Percentiles rank a stretch among this genome's conserved stretches.
Conservation (phyloP, 139 green algal genomes). For the Volvox reticuliferus region DNA sequence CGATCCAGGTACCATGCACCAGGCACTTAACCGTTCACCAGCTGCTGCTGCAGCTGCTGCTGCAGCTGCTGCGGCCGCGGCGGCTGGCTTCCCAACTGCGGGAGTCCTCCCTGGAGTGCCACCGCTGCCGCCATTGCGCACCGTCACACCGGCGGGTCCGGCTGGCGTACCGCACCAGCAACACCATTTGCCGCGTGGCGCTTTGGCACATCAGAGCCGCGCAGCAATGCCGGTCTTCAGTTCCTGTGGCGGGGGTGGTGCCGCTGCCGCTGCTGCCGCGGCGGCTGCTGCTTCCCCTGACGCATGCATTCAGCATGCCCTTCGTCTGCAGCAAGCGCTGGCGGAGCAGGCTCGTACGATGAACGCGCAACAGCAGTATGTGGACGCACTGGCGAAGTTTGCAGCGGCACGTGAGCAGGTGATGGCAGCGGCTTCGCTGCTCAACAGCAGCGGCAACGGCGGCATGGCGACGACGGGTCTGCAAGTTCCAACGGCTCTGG, state of each 20-base stretch:
- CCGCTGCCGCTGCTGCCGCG: too few relatives aligned
- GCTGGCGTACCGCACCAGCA: background rate
- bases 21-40: background rate
- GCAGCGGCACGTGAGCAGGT: conserved; percentile 27
- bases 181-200: background rate
- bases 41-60: background rate
- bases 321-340: conserved; percentile 28
- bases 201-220: background rate
- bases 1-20: conserved; percentile 25
- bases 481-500: background rate
- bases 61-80: background rate
- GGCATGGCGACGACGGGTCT: background rate
- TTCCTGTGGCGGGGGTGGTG: conserved; percentile 2
- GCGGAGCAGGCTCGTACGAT: conserved; percentile 9
- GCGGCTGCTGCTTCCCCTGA: background rate
- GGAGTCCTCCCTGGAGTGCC: conserved; percentile 21
- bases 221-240: background rate
- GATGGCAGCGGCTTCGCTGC: conserved; percentile 15
- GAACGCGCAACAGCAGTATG: conserved; percentile 36
- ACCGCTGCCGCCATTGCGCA: conserved; percentile 9
- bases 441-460: background rate
- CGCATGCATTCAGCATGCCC: conserved; percentile 9
- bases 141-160: background rate
- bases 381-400: conserved; percentile 15
- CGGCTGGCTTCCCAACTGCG: background rate